Base-by-base conservation (phyloP, 257 asterid species). In the Solanum habrochaites region DNA sequence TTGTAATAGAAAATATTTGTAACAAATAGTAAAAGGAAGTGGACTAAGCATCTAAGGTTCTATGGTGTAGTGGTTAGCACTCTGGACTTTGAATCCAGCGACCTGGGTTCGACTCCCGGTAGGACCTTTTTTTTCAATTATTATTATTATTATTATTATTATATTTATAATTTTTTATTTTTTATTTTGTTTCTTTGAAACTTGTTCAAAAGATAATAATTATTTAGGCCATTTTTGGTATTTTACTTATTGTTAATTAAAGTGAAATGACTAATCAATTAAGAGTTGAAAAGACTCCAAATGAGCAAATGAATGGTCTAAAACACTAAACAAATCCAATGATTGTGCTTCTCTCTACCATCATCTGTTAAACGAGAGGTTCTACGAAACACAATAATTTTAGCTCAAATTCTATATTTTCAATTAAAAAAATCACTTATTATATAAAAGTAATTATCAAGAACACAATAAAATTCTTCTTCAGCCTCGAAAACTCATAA, bases 41-140 rank as follows among this genome's bases (percentile, higher is more conserved):
- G 0, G 39, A 6, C 39, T 37, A 37, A 4, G 7, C 2, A 37
- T 37, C 39, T 37, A 4, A 11, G 67, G 67, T 47, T 80, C 85
- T 47, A 80, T 94, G 98, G 97, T 95, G 98, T 95, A 95, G 98
- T 95, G 98, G 97, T 94, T 95, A 96, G 97, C 98, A 94, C 98
- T 96, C 97, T 94, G 97, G 95, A 96, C 97, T 96, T 96, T 96
- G 98, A 96, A 95, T 95, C 97, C 98, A 94, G 97, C 96, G 95
- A 96, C 98, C 98, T 94, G 98, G 98, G 98, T 94, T 96, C 94
- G 96, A 94, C 96, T 95, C 98, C 98, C 96, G 98, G 98, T 94
- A 86, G 98, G 98, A 95, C 99, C 98, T 94, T 42, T 5, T 5
- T 37, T 35, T 39, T 7, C n/a, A n/a, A n/a, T 37, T 7, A 7